Evolutionary conservation across 2,329 filamentous ascomycete species (phyloP), one percentile per base, ranked within the genome.

Genomic region (Cercospora zeae-maydis): DNA sequence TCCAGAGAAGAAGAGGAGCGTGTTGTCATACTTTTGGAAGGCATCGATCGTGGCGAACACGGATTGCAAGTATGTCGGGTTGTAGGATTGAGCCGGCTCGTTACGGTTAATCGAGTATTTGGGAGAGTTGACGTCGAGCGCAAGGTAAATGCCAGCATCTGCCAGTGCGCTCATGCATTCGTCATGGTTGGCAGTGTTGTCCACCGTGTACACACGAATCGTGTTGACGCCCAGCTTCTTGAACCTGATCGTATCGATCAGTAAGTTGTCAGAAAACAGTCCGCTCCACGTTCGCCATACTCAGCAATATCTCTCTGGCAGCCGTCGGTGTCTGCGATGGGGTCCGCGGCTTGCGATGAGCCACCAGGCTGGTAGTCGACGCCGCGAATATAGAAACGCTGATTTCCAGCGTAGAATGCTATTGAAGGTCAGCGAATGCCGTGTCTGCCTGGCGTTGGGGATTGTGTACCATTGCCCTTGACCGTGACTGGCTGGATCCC

Each of bases 81-180:
- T 96, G 86, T 96, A 96, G 1, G 92, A 96, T 6, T 80, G 78
- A 52, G 79, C 81, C n/a, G 92, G 91, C 8, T 86, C 76, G 63
- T 80, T 82, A 59, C 92, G 89, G 83, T 95, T 93, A 80, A 96
- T 83, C 1, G 92, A 95, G 83, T 96, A 96, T 68, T 86, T 83
- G 69, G 91, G 91, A n/a, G 84, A 93, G 86, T 96, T 96, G 82
- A 95, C 90, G 73, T 96, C 92, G 57, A 96, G 83, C 37, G 96
- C 91, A 58, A 96, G 85, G 82, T 96, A 96, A 82, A 96, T 96
- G 72, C 91, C 91, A 66, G 91, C 92, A 72, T 90, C 89, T 58
- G 86, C 88, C 65, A 96, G 83, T 51, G 84, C 82, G 64, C 83
- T 81, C 93, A 97, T 97, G 82, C 93, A 97, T 66, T 86, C 84